A percentile compares a stretch with the other conserved stretches of the same genome.
Conservation (phyloP, 2,329 filamentous ascomycete genomes). For the Fusarium ambrosium region DNA sequence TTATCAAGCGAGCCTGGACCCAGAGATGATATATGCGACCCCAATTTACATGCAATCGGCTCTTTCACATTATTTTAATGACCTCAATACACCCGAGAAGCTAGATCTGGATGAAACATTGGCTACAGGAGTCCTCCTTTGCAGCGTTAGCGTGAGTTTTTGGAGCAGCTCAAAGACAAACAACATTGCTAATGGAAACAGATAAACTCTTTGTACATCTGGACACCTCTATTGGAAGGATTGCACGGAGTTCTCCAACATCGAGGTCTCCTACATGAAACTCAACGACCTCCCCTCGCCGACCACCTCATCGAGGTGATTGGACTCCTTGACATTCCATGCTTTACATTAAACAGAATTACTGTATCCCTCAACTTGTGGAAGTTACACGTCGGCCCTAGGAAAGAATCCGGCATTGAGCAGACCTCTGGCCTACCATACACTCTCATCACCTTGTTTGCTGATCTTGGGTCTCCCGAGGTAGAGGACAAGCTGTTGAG, state of each 20-base stretch:
- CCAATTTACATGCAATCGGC: background rate
- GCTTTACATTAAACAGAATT: background rate
- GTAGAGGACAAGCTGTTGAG: background rate
- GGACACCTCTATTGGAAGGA: background rate
- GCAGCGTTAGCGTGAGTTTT: constrained; percentile 1
- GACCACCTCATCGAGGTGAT: background rate
- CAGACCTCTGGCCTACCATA: background rate
- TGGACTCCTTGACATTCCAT: background rate
- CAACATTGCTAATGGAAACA: background rate
- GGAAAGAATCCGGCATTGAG: background rate
- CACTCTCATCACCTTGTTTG: background rate
- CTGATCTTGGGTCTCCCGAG: background rate
- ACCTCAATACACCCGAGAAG: background rate
- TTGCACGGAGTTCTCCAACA: background rate
- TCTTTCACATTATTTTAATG: background rate
- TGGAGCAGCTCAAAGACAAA: background rate
- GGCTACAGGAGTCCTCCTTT: background rate
- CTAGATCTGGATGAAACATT: background rate
- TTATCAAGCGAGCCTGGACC: background rate
- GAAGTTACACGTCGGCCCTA: background rate
- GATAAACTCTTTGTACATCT: constrained; percentile 1
- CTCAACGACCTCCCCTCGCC: background rate
- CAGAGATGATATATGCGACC: background rate
- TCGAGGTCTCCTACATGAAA: background rate
- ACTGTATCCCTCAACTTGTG: background rate